These are phyloP conservation scores for Plasmodium cynomolgi DNA, from an alignment of 169 alveolate genomes.

Conservation along the genomic window DNA sequence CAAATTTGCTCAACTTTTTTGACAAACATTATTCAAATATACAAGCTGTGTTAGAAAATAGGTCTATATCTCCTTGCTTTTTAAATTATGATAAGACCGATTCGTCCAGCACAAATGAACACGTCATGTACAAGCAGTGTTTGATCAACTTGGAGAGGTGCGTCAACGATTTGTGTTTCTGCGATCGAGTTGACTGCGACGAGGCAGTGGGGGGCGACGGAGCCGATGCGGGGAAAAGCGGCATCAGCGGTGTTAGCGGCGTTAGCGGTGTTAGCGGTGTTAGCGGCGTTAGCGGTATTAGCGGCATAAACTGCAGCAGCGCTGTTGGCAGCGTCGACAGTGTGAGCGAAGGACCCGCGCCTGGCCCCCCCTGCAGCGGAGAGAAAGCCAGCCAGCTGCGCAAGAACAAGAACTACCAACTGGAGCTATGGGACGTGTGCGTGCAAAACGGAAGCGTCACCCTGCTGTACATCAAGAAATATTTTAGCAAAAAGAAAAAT, in stretches of 20 bases:
- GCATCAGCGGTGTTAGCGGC: neutral
- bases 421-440: slow-evolving; percentile 78
- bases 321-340: neutral
- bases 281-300: neutral
- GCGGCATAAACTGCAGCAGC: neutral
- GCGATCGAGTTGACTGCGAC: slow-evolving; percentile 2
- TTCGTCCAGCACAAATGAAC: slow-evolving; percentile 9
- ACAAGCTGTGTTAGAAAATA: slow-evolving; percentile 67
- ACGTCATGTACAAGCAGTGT: slow-evolving; percentile 71
- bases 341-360: neutral
- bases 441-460: slow-evolving; percentile 82
- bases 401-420: slow-evolving; percentile 54
- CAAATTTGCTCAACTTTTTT: slow-evolving; percentile 37
- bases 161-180: slow-evolving; percentile 49
- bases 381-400: slow-evolving; percentile 19
- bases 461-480: slow-evolving; percentile 61
- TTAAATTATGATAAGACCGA: slow-evolving; percentile 36
- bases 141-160: slow-evolving; percentile 63
- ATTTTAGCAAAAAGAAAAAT: slow-evolving; percentile 57
- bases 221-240: neutral
- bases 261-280: neutral
- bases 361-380: neutral
- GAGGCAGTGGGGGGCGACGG: neutral
- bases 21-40: slow-evolving; percentile 71
- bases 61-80: slow-evolving; percentile 61